Conservation (phyloP, 2,329 filamentous ascomycete genomes). For the Phoma sp. region DNA sequence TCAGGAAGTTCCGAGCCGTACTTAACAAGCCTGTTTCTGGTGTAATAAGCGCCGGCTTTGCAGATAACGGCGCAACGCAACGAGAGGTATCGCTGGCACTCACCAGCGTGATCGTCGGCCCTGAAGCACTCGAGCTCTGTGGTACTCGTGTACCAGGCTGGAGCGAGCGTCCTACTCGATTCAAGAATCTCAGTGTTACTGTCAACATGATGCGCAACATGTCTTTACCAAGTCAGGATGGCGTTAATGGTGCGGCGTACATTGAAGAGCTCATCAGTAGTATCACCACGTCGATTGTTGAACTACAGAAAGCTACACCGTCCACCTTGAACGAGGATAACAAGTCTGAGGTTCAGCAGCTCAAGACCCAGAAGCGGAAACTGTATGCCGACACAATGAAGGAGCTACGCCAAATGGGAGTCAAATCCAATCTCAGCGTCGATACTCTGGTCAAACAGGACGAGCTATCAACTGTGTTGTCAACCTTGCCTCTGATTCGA, state of each 20-base stretch:
- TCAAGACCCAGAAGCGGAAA: constrained; percentile 88
- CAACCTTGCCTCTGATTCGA: constrained; percentile 51
- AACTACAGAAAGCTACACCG: constrained; percentile 85
- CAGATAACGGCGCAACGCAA: constrained; percentile 30
- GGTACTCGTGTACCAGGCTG: constrained; percentile 36
- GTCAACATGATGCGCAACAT: constrained; percentile 75
- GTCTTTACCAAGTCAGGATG: constrained; percentile 58
- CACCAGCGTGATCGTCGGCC: constrained; percentile 21
- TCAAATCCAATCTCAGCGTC: constrained; percentile 80
- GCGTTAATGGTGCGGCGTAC: constrained; percentile 63
- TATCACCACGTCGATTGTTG: constrained; percentile 69
- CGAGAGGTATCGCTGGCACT: constrained; percentile 18
- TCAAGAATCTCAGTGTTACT: constrained; percentile 73
- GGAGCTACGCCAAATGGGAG: constrained; percentile 83
- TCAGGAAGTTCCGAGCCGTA: constrained; percentile 84
- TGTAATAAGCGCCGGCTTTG: constrained; percentile 52
- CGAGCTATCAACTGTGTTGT: constrained; percentile 72
- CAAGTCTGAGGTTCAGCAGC: constrained; percentile 80
- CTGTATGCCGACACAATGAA: constrained; percentile 89
- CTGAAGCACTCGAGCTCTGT: constrained; percentile 29
- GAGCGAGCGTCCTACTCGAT: constrained; percentile 62
- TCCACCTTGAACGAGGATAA: constrained; percentile 83
- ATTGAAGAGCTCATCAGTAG: constrained; percentile 73
- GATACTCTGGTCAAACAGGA: constrained; percentile 75
- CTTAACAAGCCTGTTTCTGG: constrained; percentile 76